Evolutionary conservation across 2,329 filamentous ascomycete species (phyloP).

Genomic region (Hyphodiscus sp.): DNA sequence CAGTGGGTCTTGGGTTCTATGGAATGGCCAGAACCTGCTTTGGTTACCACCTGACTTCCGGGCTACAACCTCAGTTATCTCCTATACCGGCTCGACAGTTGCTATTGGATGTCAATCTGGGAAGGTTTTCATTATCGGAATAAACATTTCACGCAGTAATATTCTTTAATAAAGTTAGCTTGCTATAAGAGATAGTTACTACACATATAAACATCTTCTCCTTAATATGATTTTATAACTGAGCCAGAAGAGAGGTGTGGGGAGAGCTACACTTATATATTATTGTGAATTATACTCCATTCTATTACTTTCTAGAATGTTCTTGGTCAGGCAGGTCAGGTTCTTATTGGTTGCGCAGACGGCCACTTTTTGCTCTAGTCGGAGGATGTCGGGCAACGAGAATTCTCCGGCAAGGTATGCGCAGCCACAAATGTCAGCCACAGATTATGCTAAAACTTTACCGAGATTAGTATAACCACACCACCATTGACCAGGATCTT

Average conservation of each 20-base stretch:
- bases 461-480: slow-evolving; percentile 5
- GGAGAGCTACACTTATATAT: too few species aligned
- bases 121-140: slow-evolving; percentile 15
- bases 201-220: too few species aligned
- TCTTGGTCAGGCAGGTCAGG: too few species aligned
- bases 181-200: too few species aligned
- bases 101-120: slow-evolving; percentile 13
- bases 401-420: slow-evolving; percentile 1
- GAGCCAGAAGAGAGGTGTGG: too few species aligned
- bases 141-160: too few species aligned
- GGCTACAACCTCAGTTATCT: slow-evolving; percentile 8
- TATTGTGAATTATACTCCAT: too few species aligned
- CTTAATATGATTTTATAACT: too few species aligned
- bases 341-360: not conserved
- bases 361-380: slow-evolving; percentile 3
- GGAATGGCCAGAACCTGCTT: slow-evolving; percentile 15
- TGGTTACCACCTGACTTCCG: slow-evolving; percentile 16
- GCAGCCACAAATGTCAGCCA: slow-evolving; percentile 1
- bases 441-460: slow-evolving; percentile 3
- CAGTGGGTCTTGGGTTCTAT: slow-evolving; percentile 1
- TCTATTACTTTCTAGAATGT: too few species aligned
- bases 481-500: not conserved
- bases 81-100: slow-evolving; percentile 11
- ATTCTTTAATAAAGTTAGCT: too few species aligned
- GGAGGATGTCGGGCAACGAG: slow-evolving; percentile 2